A percentile compares a stretch with the other conserved stretches of the same genome.
These are phyloP conservation scores for Melampsora larici-populina DNA, from an alignment of 1,284 basidiomycete genomes.

Conservation along the genomic window DNA sequence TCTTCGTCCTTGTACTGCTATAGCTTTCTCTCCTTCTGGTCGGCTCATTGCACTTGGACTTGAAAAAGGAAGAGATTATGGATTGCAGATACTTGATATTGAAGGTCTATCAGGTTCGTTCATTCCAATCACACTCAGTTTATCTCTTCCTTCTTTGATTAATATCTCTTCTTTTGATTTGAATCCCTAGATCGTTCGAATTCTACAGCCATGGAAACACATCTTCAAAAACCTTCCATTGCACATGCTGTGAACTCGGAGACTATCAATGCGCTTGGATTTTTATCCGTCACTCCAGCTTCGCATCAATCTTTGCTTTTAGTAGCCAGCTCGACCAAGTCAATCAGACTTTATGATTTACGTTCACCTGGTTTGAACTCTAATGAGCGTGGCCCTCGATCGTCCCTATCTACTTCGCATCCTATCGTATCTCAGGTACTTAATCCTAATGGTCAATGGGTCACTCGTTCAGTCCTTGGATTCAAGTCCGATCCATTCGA, in stretches of 20 bases:
- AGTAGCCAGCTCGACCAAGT: conserved; percentile 27
- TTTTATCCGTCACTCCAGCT: conserved; percentile 2
- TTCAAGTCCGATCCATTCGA: conserved; percentile 38
- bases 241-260: conserved; percentile 26
- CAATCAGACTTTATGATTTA: conserved; percentile 25
- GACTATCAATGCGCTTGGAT: conserved; percentile 23
- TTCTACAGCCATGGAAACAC: neutral
- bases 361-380: conserved; percentile 17
- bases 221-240: neutral
- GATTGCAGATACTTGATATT: conserved; percentile 18
- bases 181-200: neutral
- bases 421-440: neutral
- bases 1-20: conserved; percentile 14
- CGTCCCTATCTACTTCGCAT: neutral
- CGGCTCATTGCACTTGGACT: conserved; percentile 25
- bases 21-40: conserved; percentile 35
- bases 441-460: conserved; percentile 32
- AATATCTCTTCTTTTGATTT: neutral
- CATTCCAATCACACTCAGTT: neutral
- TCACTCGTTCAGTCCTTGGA: conserved; percentile 14
- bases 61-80: conserved; percentile 33
- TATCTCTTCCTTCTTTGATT: neutral
- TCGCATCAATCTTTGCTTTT: conserved; percentile 11
- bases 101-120: conserved; percentile 13
- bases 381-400: neutral